Evolutionary conservation across 1,284 basidiomycete species (phyloP).

Genomic region (Apiotrichum porosum): DNA sequence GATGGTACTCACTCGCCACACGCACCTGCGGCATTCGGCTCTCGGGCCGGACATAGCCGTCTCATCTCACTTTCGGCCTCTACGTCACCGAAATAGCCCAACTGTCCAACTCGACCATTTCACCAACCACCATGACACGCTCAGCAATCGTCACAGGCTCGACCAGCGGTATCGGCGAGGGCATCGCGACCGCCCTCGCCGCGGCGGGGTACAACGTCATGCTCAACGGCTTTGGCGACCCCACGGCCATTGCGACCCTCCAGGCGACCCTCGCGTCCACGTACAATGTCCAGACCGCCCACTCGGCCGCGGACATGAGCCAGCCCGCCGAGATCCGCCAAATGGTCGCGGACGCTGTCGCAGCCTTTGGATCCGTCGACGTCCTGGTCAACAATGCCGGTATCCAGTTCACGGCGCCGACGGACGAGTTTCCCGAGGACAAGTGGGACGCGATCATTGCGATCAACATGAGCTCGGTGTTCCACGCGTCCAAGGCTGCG

Average conservation of each 20-base stretch:
- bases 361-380: neutral
- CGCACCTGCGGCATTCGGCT: too few species aligned
- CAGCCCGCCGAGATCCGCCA: neutral
- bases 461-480: constrained; percentile 5
- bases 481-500: constrained; percentile 6
- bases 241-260: neutral
- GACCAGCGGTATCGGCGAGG: constrained; percentile 68
- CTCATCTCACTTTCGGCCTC: too few species aligned
- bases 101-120: too few species aligned
- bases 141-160: constrained; percentile 61
- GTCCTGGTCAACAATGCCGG: constrained; percentile 14
- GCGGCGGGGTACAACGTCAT: constrained; percentile 81
- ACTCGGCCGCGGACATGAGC: constrained; percentile 6
- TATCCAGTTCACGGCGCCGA: neutral
- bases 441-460: constrained; percentile 7
- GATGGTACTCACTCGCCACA: too few species aligned
- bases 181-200: constrained; percentile 65
- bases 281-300: neutral
- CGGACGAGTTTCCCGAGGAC: constrained; percentile 4
- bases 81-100: too few species aligned
- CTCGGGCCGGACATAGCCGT: too few species aligned
- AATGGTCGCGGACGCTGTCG: neutral
- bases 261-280: neutral
- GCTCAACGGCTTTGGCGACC: constrained; percentile 58
- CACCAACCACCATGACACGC: too few species aligned